Percentiles rank a stretch among this genome's conserved stretches.
These are phyloP conservation scores for Wickerhamomyces sydowiorum DNA, from an alignment of 805 yeast species.

Conservation along the genomic window DNA sequence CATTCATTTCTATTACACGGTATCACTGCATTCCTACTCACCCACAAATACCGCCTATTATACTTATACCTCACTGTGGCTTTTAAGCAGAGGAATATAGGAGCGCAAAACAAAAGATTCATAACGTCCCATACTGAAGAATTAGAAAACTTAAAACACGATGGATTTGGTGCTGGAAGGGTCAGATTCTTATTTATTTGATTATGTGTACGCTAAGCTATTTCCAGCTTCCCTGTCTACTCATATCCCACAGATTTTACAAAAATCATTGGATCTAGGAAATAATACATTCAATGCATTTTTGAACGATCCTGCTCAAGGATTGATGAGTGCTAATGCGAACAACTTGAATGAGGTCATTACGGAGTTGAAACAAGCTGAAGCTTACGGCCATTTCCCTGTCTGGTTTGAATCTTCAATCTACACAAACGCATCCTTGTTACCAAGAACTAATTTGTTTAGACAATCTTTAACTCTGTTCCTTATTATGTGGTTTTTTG, in stretches of 20 bases:
- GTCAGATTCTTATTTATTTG: constrained; percentile 68
- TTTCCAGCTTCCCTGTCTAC: constrained; percentile 53
- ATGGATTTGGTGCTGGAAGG: constrained; percentile 94
- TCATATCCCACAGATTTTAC: constrained; percentile 26
- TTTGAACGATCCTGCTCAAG: constrained; percentile 11
- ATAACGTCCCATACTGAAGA: too few species aligned
- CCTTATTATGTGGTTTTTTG: constrained; percentile 70
- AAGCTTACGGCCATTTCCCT: constrained; percentile 59
- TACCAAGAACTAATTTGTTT: constrained; percentile 64
- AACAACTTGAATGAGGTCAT: constrained; percentile 11
- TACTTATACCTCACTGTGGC: too few species aligned
- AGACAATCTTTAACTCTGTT: constrained; percentile 70
- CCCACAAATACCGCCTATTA: background rate
- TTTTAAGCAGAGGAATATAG: too few species aligned
- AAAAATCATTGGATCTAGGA: constrained; percentile 20
- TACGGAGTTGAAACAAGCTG: constrained; percentile 23
- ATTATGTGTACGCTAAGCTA: constrained; percentile 62
- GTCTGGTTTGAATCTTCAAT: constrained; percentile 49
- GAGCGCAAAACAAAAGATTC: too few species aligned
- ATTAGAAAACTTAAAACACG: constrained; percentile 5
- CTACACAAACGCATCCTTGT: constrained; percentile 57
- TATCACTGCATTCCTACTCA: background rate
- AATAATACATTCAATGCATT: constrained; percentile 19
- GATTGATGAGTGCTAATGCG: constrained; percentile 5
- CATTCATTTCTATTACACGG: too few species aligned